Evolutionary conservation across 2,329 filamentous ascomycete species (phyloP).

Genomic region (Aureobasidium sp.): DNA sequence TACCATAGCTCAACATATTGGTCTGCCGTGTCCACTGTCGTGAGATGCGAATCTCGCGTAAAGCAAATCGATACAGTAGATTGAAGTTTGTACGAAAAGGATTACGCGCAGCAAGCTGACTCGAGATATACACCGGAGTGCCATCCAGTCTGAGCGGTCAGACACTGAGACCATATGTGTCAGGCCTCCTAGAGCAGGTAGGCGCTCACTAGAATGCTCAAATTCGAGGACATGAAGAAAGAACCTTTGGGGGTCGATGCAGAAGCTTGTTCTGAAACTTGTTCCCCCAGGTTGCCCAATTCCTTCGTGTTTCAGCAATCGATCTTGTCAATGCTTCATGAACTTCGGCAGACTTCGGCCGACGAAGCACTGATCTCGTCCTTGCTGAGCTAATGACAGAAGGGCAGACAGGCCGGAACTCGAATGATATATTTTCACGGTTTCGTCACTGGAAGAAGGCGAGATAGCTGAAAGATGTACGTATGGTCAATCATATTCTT

Average conservation of each 20-base stretch:
- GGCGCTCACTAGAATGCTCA: neutral
- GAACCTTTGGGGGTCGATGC: neutral
- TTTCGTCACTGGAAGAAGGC: neutral
- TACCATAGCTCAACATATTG: neutral
- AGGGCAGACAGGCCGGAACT: neutral
- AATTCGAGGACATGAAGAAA: neutral
- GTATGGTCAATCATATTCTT: neutral
- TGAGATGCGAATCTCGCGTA: neutral
- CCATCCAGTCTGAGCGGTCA: neutral
- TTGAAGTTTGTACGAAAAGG: neutral
- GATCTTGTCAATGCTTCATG: neutral
- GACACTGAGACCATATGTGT: conserved; percentile 1
- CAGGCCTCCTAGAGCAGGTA: neutral
- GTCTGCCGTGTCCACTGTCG: neutral
- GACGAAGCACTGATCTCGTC: neutral
- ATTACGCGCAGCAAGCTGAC: neutral
- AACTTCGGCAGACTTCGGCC: neutral
- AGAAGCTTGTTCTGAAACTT: conserved; percentile 1
- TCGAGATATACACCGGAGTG: neutral
- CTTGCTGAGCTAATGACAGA: neutral
- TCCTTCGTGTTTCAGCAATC: neutral
- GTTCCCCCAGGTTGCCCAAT: neutral
- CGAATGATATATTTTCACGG: neutral
- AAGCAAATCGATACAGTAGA: neutral
- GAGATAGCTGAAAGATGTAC: neutral